Percentiles rank a stretch among this genome's conserved stretches.
Conservation (phyloP, 2,329 filamentous ascomycete genomes). For the Epichloe coenophiala region DNA sequence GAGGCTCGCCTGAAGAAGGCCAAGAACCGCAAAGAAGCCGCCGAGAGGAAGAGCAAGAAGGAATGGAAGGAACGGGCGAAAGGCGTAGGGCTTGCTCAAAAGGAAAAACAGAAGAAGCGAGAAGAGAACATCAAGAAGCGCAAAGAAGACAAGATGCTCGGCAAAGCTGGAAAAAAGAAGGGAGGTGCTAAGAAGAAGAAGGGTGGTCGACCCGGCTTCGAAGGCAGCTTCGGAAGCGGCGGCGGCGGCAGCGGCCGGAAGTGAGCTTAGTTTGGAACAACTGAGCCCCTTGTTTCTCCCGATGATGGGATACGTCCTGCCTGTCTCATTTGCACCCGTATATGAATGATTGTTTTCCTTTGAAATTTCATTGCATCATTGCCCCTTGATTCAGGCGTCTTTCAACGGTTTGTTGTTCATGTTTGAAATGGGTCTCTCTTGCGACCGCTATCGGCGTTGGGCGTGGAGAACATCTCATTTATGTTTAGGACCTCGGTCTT, state of each 20-base stretch:
- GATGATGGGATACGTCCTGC: neutral
- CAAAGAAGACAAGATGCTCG: constrained; percentile 55
- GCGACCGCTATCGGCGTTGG: constrained; percentile 3
- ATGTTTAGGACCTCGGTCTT: neutral
- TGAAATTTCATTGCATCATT: neutral
- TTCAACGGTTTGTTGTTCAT: neutral
- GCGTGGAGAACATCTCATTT: neutral
- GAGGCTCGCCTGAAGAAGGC: constrained; percentile 83
- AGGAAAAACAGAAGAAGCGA: constrained; percentile 69
- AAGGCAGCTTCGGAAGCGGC: constrained; percentile 50
- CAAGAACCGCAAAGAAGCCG: constrained; percentile 79
- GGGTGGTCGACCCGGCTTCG: constrained; percentile 51
- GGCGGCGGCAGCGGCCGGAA: constrained; percentile 38
- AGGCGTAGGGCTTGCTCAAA: constrained; percentile 61
- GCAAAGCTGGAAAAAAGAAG: constrained; percentile 49
- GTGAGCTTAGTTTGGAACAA: constrained; percentile 12
- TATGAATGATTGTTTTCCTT: neutral
- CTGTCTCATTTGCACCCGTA: neutral
- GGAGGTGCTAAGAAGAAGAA: constrained; percentile 31
- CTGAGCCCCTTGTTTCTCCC: neutral
- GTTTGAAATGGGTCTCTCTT: neutral
- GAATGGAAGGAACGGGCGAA: constrained; percentile 69
- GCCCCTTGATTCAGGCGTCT: neutral
- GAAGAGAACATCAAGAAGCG: constrained; percentile 66
- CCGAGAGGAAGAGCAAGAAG: constrained; percentile 82